Conservation (phyloP, 2,329 filamentous ascomycete genomes). For the Alternaria sp. region DNA sequence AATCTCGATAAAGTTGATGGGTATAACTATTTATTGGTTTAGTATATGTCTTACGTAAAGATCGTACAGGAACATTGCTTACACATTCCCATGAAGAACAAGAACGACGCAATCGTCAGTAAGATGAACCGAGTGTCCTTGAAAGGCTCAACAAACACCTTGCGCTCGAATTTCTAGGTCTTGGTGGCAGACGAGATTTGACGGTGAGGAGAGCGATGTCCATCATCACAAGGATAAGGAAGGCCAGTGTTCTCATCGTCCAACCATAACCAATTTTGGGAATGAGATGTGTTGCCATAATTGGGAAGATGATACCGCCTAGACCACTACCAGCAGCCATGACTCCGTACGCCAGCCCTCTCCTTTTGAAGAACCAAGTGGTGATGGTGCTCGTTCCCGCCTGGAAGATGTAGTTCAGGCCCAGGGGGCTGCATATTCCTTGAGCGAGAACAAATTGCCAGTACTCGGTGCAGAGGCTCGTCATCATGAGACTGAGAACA, state of each 20-base stretch:
- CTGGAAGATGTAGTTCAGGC: slow-evolving; percentile 64
- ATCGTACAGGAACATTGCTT: neutral
- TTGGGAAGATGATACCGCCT: slow-evolving; percentile 67
- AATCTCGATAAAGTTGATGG: slow-evolving; percentile 58
- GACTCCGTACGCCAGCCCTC: slow-evolving; percentile 59
- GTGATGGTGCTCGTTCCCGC: slow-evolving; percentile 56
- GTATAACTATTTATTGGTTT: slow-evolving; percentile 52
- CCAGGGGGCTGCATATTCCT: slow-evolving; percentile 61
- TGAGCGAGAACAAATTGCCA: slow-evolving; percentile 66
- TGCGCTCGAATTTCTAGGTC: slow-evolving; percentile 44
- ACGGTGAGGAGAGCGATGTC: slow-evolving; percentile 63
- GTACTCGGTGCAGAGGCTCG: slow-evolving; percentile 63
- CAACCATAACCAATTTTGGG: slow-evolving; percentile 64
- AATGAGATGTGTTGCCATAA: slow-evolving; percentile 67
- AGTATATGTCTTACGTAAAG: neutral
- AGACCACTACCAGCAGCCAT: slow-evolving; percentile 61
- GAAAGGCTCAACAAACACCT: slow-evolving; percentile 45
- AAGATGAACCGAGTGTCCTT: slow-evolving; percentile 57
- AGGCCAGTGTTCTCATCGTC: slow-evolving; percentile 65
- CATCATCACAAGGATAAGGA: slow-evolving; percentile 68
- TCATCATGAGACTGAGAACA: slow-evolving; percentile 71
- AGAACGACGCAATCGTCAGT: slow-evolving; percentile 61
- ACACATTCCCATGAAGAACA: slow-evolving; percentile 66
- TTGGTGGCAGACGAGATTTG: slow-evolving; percentile 59
- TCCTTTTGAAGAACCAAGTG: slow-evolving; percentile 61